Evolutionary conservation across 106 monocot species (phyloP).

Genomic region (Iris macrosiphon): DNA sequence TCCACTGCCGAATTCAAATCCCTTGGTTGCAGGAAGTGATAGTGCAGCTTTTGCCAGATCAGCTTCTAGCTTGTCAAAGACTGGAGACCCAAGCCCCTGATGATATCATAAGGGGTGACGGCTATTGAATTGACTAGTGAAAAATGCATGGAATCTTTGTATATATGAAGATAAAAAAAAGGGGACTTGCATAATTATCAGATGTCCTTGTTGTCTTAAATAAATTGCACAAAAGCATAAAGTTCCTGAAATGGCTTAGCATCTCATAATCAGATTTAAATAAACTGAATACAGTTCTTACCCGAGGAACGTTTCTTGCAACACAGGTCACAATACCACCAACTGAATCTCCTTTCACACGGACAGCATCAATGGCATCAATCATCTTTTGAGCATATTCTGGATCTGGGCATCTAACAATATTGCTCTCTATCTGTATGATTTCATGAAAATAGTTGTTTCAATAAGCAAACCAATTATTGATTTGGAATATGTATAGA

Average conservation of each 20-base stretch:
- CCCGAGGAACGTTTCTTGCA: constrained; percentile 94
- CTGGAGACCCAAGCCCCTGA: constrained; percentile 83
- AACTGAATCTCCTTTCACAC: constrained; percentile 91
- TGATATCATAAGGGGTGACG: no score
- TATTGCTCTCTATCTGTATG: constrained; percentile 89
- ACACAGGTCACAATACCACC: constrained; percentile 96
- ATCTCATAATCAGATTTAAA: no score
- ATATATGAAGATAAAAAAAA: no score
- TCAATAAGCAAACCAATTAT: no score
- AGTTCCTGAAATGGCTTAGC: no score
- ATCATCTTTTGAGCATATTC: constrained; percentile 98
- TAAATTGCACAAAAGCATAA: no score
- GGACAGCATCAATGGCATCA: constrained; percentile 81
- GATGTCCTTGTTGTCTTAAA: no score
- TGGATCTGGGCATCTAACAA: constrained; percentile 94
- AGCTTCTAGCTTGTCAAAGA: constrained; percentile 95
- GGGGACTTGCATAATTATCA: no score
- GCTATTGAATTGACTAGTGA: no score
- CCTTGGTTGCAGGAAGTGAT: constrained; percentile 90
- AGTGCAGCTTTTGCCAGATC: constrained; percentile 67
- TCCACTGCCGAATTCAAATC: constrained; percentile 90
- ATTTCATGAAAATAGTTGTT: constrained; percentile 6
- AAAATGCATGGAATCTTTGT: no score
- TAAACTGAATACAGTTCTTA: no score
- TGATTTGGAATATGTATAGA: not conserved